Conservation (phyloP, 2,329 filamentous ascomycete species). For the Penicillium italicum region DNA sequence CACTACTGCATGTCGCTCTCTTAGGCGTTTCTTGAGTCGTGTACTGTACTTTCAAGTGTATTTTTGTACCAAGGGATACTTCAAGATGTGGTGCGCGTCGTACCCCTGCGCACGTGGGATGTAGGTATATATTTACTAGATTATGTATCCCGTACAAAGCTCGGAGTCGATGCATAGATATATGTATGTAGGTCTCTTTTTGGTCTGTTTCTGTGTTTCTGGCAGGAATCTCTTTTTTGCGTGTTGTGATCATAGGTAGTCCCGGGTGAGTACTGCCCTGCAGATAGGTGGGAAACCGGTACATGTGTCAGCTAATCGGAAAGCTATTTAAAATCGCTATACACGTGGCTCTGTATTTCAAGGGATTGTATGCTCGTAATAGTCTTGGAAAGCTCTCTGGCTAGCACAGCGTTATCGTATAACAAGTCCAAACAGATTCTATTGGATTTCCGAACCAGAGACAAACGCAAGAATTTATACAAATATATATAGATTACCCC, state of each 20-base stretch:
- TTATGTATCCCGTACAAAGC: not conserved
- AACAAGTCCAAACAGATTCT: not conserved
- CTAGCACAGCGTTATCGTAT: not conserved
- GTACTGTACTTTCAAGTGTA: not conserved
- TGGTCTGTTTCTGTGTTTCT: not conserved
- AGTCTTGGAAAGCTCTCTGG: not conserved
- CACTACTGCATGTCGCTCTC: slow-evolving; percentile 13
- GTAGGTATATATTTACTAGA: not conserved
- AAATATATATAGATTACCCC: not conserved
- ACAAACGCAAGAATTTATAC: not conserved
- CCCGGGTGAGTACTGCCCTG: not conserved
- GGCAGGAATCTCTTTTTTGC: not conserved
- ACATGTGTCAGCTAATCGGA: not conserved
- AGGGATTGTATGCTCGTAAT: not conserved
- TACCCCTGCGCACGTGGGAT: not conserved
- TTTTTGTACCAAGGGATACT: not conserved
- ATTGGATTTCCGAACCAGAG: not conserved
- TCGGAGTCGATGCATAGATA: not conserved
- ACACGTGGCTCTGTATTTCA: not conserved
- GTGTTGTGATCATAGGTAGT: not conserved
- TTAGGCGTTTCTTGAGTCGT: slow-evolving; percentile 1
- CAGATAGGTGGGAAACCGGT: not conserved
- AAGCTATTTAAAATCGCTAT: not conserved
- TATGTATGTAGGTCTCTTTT: not conserved
- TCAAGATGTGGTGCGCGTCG: not conserved